Conservation (phyloP, 1,284 basidiomycete genomes). For the Rhodofomes roseus region DNA sequence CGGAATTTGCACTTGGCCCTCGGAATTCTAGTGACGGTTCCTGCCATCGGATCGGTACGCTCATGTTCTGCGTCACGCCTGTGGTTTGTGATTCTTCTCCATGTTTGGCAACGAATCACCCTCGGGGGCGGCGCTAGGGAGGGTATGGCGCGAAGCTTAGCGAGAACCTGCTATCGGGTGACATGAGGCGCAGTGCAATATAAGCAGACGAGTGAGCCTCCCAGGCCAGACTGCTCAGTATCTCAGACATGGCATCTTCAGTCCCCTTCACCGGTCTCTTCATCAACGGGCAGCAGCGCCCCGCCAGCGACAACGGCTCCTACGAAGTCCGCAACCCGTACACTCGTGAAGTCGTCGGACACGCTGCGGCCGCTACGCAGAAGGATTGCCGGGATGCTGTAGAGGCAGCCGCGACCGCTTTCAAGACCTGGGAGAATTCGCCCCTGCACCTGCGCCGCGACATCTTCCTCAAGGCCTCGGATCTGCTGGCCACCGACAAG, state of each 20-base stretch:
- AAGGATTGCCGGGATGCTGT: slow-evolving; percentile 46
- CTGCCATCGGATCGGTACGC: neutral
- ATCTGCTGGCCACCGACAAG: slow-evolving; percentile 37
- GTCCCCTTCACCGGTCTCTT: slow-evolving; percentile 24
- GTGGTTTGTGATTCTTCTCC: neutral
- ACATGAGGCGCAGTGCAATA: neutral
- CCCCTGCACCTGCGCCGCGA: slow-evolving; percentile 33
- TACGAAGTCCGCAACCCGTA: slow-evolving; percentile 46
- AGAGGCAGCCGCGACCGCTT: slow-evolving; percentile 41
- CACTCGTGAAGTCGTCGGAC: slow-evolving; percentile 37
- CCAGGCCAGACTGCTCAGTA: neutral
- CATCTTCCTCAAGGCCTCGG: slow-evolving; percentile 44
- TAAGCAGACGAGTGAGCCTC: neutral
- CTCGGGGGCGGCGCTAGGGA: neutral
- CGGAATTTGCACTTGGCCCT: neutral
- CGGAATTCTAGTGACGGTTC: neutral
- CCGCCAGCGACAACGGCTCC: slow-evolving; percentile 34
- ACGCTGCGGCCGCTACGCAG: slow-evolving; percentile 40
- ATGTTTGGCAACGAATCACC: neutral
- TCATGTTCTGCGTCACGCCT: neutral
- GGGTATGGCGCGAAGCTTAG: neutral
- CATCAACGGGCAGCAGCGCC: slow-evolving; percentile 29
- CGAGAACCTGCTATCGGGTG: neutral
- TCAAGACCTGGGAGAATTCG: slow-evolving; percentile 44
- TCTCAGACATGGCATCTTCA: neutral